Evolutionary conservation across 2,329 filamentous ascomycete species (phyloP), one percentile per base, ranked within the genome.

Genomic region (Pezicula neosporulosa): DNA sequence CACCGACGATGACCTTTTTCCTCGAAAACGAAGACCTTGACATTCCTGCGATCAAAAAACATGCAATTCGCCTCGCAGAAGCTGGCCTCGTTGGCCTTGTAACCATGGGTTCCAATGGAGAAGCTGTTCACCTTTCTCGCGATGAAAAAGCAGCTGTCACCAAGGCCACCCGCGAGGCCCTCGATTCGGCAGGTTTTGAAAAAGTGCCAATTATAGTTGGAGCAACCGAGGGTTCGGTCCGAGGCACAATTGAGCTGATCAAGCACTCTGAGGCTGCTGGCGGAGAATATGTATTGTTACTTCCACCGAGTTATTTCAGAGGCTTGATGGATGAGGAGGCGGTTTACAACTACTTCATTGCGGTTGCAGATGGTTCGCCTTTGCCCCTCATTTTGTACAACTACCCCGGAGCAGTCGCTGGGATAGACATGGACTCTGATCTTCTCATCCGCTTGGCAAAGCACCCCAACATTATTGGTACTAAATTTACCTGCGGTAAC

Each of bases 401-500:
- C 76, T 96, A 94, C 74, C 90, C 90, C 1, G 90, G 89, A 47
- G 90, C 89, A 46, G 90, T 94, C 6, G 81, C 89, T 6, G 90
- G 90, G 47, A 87, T 95, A 64, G 90, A 96, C 69, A 87, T 96
- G 82, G 89, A 94, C 76, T 92, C 87, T 52, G 90, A 96, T 67
- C 78, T 93, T 53, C 81, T 96, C 63, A 90, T 94, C 73, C 81
- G 80, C 66, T 81, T 96, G 36, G 87, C 86, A 42, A 73, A 84
- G 66, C 90, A 95, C 72, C 83, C 85, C 58, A 95, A 95, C 72
- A 90, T 96, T 63, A 75, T 91, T 56, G 90, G 90, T 56, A 92
- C 89, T 50, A 96, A 96, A 70, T 95, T 96, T 77, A 96, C 90
- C 38, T 95, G 90, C 68, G 90, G 89, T 58, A 94, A 90, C 75